Conservation (phyloP, 768 basidiomycete genomes). For the Favolaschia claudopus region DNA sequence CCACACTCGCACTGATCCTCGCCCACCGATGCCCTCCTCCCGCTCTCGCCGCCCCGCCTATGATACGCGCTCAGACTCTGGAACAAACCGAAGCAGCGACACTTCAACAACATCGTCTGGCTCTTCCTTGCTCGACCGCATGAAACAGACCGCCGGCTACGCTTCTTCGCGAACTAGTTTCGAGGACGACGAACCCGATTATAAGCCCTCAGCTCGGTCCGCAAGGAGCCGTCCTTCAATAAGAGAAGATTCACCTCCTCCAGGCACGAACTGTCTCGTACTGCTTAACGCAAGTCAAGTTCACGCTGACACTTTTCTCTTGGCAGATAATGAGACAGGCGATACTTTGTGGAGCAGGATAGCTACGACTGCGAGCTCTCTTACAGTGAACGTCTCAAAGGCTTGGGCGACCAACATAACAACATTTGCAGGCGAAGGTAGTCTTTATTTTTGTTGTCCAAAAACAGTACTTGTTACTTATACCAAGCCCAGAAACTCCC, state of each 20-base stretch:
- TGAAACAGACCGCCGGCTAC: constrained; percentile 40
- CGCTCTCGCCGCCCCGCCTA: constrained; percentile 19
- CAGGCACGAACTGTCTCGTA: constrained; percentile 4
- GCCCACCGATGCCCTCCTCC: constrained; percentile 24
- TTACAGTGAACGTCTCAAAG: constrained; percentile 65
- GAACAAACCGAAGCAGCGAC: constrained; percentile 21
- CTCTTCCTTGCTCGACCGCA: constrained; percentile 47
- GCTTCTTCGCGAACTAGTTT: constrained; percentile 52
- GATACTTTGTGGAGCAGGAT: constrained; percentile 65
- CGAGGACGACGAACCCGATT: constrained; percentile 44
- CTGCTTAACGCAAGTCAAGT: background rate
- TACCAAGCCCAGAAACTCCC: constrained; percentile 48
- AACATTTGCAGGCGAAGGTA: constrained; percentile 54
- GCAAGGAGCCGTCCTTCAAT: constrained; percentile 10
- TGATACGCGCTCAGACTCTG: constrained; percentile 23
- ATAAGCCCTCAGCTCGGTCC: constrained; percentile 10
- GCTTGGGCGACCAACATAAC: constrained; percentile 59
- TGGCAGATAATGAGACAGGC: constrained; percentile 18
- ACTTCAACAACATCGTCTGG: constrained; percentile 24
- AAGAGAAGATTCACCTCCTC: constrained; percentile 15
- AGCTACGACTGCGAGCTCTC: constrained; percentile 56
- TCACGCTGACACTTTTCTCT: constrained; percentile 6
- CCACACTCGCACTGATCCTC: background rate
- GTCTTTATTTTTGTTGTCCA: constrained; percentile 15
- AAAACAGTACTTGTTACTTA: background rate